Evolutionary conservation across 495 filamentous ascomycete species (phyloP), one percentile per base, ranked within the genome.

Genomic region (Lasiosphaeria hispida): DNA sequence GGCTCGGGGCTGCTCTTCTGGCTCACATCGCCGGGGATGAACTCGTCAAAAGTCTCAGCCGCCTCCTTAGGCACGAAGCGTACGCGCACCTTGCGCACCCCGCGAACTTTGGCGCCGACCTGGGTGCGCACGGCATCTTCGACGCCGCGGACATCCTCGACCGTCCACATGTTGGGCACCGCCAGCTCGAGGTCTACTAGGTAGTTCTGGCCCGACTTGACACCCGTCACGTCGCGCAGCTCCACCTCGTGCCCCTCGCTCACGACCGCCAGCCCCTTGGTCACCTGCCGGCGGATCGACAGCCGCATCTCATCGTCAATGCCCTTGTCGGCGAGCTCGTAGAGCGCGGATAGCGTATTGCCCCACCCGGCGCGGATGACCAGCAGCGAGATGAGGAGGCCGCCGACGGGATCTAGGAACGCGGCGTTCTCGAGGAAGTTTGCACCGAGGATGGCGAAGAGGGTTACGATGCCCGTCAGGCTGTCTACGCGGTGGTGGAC

Each of bases 401-500:
- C 91, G 43, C 94, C 94, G 49, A 96, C 86, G n/a, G 94, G 91
- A 73, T 98, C 95, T 42, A 97, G 81, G 91, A 92, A 97, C 43
- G 85, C 80, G 40, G 91, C 90, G 62, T 93, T 85, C 23, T 83
- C 75, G 38, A 96, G 82, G 48, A 96, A 72, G 70, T 96, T 92
- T n/a, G 90, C 89, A 34, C 91, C 93, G 30, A 88, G 83, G 65
- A 98, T 96, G 14, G 88, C 91, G 48, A 86, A 72, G 11, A 98
- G 79, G 10, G 94, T 94, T 49, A 97, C 94, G 61, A 98, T 88
- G 48, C 91, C 90, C 0, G 94, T 97, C 18, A 97, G 81, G 48
- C 90, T 96, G 71, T 98, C 94, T 66, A 98, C 86, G 48, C 94
- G 89, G 77, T 98, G 94, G 73, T 98, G 94, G 60, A 96, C 80